Percentiles rank a stretch among this genome's conserved stretches.
phyloP scores from a whole-genome alignment of 2,329 filamentous ascomycete species.

The Fusarium coffeatum region DNA sequence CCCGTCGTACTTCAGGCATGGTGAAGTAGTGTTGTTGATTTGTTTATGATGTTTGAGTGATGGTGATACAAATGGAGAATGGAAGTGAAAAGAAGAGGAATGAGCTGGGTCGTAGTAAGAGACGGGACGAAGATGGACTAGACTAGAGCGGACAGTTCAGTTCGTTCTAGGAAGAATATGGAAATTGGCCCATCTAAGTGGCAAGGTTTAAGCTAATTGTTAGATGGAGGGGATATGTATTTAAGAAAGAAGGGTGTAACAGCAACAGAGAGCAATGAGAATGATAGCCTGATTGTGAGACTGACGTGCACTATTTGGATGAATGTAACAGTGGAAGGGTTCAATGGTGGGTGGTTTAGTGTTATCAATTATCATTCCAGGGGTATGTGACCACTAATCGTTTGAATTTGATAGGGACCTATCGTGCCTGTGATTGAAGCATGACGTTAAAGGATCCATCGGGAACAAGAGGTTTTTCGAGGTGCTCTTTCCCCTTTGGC shows the following conservation, averaged over 20 bases:
- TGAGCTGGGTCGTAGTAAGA: neutral
- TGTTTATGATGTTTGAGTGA: neutral
- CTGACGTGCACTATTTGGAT: constrained; percentile 11
- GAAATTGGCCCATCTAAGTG: constrained; percentile 20
- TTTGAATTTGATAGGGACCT: neutral
- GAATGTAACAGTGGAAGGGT: constrained; percentile 1
- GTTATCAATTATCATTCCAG: neutral
- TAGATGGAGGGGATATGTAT: neutral
- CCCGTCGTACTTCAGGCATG: constrained; percentile 50
- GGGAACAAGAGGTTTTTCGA: neutral
- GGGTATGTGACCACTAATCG: constrained; percentile 3
- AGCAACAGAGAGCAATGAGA: neutral
- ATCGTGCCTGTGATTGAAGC: constrained; percentile 12
- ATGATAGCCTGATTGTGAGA: constrained; percentile 13
- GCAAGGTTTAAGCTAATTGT: constrained; percentile 26
- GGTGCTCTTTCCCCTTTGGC: constrained; percentile 1
- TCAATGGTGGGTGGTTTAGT: neutral
- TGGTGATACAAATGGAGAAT: constrained; percentile 1
- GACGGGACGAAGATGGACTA: constrained; percentile 6
- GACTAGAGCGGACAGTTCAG: constrained; percentile 1
- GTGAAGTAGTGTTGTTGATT: neutral
- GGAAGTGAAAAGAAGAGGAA: neutral
- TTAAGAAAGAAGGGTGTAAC: neutral
- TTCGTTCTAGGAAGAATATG: constrained; percentile 7
- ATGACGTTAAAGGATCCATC: constrained; percentile 28